phyloP scores from a whole-genome alignment of 208 protist species.

The Naegleria lovaniensis region DNA sequence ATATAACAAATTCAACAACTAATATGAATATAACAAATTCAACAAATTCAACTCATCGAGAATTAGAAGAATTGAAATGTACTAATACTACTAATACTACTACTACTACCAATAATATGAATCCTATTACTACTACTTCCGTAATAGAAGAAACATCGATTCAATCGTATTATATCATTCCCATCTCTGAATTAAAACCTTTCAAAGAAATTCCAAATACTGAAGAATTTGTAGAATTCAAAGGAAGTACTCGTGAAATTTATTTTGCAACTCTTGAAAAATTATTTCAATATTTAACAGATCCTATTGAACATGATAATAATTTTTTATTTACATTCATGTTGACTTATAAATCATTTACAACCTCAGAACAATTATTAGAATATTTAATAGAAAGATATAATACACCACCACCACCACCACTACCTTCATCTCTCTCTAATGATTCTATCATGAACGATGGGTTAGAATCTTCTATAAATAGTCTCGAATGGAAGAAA shows the following conservation, averaged over 20 bases:
- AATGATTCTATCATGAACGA: too few species aligned
- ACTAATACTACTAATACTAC: too few species aligned
- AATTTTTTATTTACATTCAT: constrained; percentile 17
- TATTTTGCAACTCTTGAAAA: not conserved
- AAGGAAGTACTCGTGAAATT: not conserved
- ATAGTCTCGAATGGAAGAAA: not conserved
- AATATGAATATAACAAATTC: too few species aligned
- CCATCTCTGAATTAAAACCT: not conserved
- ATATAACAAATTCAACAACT: too few species aligned
- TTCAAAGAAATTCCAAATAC: not conserved
- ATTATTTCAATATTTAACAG: not conserved
- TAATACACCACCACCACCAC: not conserved
- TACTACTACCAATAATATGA: too few species aligned
- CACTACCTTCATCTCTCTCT: too few species aligned
- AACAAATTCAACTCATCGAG: too few species aligned
- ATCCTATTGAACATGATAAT: constrained; percentile 10
- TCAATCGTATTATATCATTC: not conserved
- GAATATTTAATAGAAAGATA: not conserved
- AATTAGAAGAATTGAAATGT: too few species aligned
- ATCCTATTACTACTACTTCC: too few species aligned
- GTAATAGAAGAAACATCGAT: too few species aligned
- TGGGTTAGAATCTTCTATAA: not conserved
- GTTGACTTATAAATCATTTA: constrained; percentile 15
- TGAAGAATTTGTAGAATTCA: not conserved
- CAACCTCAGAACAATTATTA: not conserved